Conservation (phyloP, 2,329 filamentous ascomycete genomes). For the Gyromitra esculenta region DNA sequence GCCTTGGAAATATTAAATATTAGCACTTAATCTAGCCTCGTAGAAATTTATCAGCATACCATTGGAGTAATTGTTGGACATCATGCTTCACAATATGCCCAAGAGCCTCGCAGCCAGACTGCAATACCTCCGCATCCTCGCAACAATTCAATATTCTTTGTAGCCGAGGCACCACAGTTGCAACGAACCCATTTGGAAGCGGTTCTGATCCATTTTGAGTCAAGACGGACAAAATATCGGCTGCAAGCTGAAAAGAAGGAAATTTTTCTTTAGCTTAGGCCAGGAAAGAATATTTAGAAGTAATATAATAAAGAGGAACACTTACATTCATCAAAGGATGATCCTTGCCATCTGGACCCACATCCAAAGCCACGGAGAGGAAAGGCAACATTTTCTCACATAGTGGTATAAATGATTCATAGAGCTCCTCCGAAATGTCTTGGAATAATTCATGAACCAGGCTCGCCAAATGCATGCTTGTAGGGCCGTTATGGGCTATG, state of each 20-base stretch:
- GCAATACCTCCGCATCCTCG: conserved; percentile 85
- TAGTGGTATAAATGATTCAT: conserved; percentile 77
- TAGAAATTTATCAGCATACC: conserved; percentile 64
- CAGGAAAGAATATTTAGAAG: background rate
- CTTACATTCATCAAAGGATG: conserved; percentile 79
- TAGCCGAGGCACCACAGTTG: conserved; percentile 85
- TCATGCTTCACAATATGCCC: conserved; percentile 92
- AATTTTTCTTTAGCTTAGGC: conserved; percentile 27
- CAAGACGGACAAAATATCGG: conserved; percentile 82
- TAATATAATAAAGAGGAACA: conserved; percentile 42
- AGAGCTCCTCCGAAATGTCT: conserved; percentile 75
- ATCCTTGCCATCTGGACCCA: conserved; percentile 85
- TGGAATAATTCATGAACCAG: conserved; percentile 91
- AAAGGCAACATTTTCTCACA: conserved; percentile 88
- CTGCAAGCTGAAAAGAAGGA: conserved; percentile 70
- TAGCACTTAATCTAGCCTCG: background rate
- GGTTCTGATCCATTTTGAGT: conserved; percentile 85
- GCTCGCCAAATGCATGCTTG: conserved; percentile 89
- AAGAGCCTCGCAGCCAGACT: conserved; percentile 83
- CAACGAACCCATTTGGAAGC: conserved; percentile 85
- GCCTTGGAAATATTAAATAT: conserved; percentile 22
- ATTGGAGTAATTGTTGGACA: conserved; percentile 86
- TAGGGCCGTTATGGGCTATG: conserved; percentile 85
- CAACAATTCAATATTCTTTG: conserved; percentile 83
- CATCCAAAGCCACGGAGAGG: conserved; percentile 86